phyloP scores from a whole-genome alignment of 2,329 filamentous ascomycete species.

The Phoma sp. region DNA sequence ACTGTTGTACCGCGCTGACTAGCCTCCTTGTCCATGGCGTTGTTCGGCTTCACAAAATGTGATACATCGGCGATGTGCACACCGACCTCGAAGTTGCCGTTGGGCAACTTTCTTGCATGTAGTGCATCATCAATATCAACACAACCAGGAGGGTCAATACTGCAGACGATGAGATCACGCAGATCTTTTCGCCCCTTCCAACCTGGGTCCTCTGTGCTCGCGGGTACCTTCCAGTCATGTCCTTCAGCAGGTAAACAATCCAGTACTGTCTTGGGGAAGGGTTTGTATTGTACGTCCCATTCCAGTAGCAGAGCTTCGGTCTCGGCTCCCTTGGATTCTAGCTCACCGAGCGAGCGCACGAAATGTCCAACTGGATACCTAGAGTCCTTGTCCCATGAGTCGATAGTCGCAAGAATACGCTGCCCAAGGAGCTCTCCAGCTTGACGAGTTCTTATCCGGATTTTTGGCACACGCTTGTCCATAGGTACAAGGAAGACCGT shows the following conservation, averaged over 20 bases:
- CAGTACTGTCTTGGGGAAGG: constrained; percentile 93
- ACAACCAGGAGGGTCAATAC: constrained; percentile 94
- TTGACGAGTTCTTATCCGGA: constrained; percentile 89
- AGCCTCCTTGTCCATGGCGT: constrained; percentile 95
- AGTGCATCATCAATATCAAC: constrained; percentile 98
- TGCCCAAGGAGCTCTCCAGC: constrained; percentile 88
- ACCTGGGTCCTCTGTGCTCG: constrained; percentile 78
- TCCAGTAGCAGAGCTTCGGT: constrained; percentile 94
- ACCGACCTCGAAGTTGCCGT: constrained; percentile 94
- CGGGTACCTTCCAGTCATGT: constrained; percentile 91
- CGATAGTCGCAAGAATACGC: constrained; percentile 89
- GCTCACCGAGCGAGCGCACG: constrained; percentile 86
- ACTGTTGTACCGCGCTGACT: constrained; percentile 95
- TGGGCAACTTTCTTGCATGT: constrained; percentile 82
- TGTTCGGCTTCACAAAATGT: constrained; percentile 96
- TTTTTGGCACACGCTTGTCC: constrained; percentile 98
- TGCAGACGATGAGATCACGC: constrained; percentile 87
- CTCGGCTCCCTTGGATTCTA: constrained; percentile 97
- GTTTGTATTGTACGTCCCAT: constrained; percentile 96
- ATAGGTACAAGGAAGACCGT: constrained; percentile 95
- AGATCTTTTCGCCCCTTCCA: constrained; percentile 89
- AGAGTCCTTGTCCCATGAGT: constrained; percentile 93
- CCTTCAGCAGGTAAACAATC: constrained; percentile 92
- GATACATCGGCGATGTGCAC: constrained; percentile 99
- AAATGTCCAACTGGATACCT: constrained; percentile 94